Base-by-base conservation (phyloP, 2,329 filamentous ascomycete genomes). In the Zarea fungicola region DNA sequence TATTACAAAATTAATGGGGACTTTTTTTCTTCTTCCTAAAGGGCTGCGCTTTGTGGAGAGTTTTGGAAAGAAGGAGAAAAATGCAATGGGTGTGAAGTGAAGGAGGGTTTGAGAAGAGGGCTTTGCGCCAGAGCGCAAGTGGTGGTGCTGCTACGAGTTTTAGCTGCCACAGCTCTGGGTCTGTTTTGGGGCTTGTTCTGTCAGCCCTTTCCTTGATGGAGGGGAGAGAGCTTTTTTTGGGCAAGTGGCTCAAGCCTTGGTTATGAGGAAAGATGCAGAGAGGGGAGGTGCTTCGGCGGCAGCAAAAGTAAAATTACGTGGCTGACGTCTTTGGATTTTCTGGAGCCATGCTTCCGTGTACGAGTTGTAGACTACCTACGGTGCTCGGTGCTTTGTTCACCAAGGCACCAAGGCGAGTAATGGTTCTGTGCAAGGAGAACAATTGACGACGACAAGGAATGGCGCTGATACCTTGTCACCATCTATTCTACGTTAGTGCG, bases 1-100 rank as follows among this genome's bases (percentile, higher is more conserved):
- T 51, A 58, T 50, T 58, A 57, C 46, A 46, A 43, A 51, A 46
- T 53, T 52, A 48, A 49, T 49, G 51, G 44, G 53, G 42, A 48
- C 52, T 45, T 31, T 48, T 35, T 49, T 31, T 26, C 9, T 26
- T 28, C 25, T 4, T 42, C 31, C 22, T 34, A n/a, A 31, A 25
- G 26, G 28, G 29, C 34, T 44, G 23, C 11, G n/a, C 9, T 37
- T 29, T 10, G 48, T 44, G 48, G 48, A 49, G 40, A 35, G 16
- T 37, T 49, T 44, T 48, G 45, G 48, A 49, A 49, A 41, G 40
- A 22, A 32, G 32, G 44, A 28, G 41, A 49, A 42, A 39, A 43
- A 40, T 7, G 25, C 40, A 32, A 35, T 36, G 6, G 19, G 40
- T 43, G 48, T 28, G 42, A 40, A 3, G 32, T 19, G 22, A 25